Percentiles rank a stretch among this genome's conserved stretches.
phyloP scores from a whole-genome alignment of 164 flowering plant species.

The Vitis cinerea region DNA sequence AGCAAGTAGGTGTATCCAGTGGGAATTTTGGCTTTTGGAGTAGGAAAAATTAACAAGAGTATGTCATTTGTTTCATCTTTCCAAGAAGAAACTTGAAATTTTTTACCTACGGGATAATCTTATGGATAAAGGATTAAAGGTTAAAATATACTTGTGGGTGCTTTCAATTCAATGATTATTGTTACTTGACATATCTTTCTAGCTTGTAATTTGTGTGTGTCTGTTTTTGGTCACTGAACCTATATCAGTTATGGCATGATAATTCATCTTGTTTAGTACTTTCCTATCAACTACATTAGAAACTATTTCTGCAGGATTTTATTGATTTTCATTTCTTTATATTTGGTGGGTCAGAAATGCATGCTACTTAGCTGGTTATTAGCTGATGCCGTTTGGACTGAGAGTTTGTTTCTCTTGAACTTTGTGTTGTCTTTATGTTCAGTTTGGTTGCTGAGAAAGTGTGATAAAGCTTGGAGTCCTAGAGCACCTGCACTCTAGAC shows the following conservation, averaged over 20 bases:
- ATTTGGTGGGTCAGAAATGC: too few species aligned
- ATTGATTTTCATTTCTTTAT: too few species aligned
- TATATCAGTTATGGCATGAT: neutral
- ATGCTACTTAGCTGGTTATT: too few species aligned
- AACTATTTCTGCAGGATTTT: too few species aligned
- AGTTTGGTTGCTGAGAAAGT: too few species aligned
- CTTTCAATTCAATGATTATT: neutral
- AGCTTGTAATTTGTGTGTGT: neutral
- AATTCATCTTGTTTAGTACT: neutral
- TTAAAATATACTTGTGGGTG: neutral
- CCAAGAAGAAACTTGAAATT: slow-evolving; percentile 9
- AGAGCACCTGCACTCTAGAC: too few species aligned
- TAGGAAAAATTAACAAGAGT: slow-evolving; percentile 6
- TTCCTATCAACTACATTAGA: too few species aligned
- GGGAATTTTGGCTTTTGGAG: slow-evolving; percentile 2
- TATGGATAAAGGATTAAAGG: too few species aligned
- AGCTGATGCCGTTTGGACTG: too few species aligned
- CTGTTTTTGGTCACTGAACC: neutral
- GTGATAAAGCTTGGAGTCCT: too few species aligned
- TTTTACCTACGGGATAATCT: neutral
- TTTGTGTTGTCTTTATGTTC: too few species aligned
- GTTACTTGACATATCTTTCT: neutral
- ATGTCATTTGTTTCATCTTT: slow-evolving; percentile 5
- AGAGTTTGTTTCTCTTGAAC: too few species aligned
- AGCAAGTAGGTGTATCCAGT: slow-evolving; percentile 2